Evolutionary conservation across 805 yeast species (phyloP).

Genomic region (Cyberlindnera lachancei): DNA sequence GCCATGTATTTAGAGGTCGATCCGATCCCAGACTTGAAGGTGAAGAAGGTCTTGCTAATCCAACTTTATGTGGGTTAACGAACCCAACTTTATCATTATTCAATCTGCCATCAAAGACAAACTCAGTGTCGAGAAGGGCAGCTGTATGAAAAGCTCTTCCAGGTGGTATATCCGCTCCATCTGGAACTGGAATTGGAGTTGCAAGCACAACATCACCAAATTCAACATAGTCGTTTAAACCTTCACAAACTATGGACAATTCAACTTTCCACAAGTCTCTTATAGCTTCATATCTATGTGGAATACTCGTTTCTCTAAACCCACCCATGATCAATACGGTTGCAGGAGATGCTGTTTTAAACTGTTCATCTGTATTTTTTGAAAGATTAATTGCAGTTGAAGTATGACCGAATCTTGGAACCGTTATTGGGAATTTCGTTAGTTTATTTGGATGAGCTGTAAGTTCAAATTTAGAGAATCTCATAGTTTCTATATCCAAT

Average conservation of each 20-base stretch:
- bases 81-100: too few relatives aligned
- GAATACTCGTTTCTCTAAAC: slow-evolving; percentile 26
- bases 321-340: slow-evolving; percentile 42
- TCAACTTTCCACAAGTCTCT: slow-evolving; percentile 37
- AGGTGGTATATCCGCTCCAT: slow-evolving; percentile 16
- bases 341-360: slow-evolving; percentile 21
- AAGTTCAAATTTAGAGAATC: slow-evolving; percentile 40
- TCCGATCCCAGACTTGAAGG: neutral
- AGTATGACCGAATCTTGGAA: slow-evolving; percentile 34
- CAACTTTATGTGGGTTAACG: slow-evolving; percentile 4
- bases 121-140: slow-evolving; percentile 17
- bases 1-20: slow-evolving; percentile 6
- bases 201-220: slow-evolving; percentile 31
- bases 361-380: slow-evolving; percentile 1
- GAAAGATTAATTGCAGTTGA: slow-evolving; percentile 22
- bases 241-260: slow-evolving; percentile 28
- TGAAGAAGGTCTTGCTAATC: slow-evolving; percentile 1
- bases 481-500: slow-evolving; percentile 43
- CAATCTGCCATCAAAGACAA: neutral
- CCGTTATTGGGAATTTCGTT: slow-evolving; percentile 25
- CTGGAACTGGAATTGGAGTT: slow-evolving; percentile 21
- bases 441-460: slow-evolving; percentile 26
- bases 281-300: slow-evolving; percentile 25
- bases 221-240: slow-evolving; percentile 27
- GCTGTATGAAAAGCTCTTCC: slow-evolving; percentile 31